These are phyloP conservation scores for Macrolepiota fuliginosa DNA, from an alignment of 768 basidiomycete genomes.

Conservation along the genomic window DNA sequence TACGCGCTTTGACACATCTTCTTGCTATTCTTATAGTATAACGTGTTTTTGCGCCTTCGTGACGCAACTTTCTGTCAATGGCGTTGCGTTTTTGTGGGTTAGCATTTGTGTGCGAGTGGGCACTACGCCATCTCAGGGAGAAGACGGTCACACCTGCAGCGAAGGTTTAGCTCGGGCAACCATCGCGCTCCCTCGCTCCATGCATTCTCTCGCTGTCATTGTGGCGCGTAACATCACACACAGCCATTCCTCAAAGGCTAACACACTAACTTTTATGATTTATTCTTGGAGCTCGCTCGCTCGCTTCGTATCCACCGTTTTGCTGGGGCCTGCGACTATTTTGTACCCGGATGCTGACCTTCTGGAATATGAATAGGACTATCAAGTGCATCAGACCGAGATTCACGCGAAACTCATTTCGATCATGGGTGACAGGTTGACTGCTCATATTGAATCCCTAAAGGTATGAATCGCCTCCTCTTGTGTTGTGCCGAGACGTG, in stretches of 20 bases:
- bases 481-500: background rate
- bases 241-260: background rate
- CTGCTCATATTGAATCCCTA: slow-evolving; percentile 79
- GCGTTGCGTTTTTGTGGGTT: background rate
- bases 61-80: background rate
- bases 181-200: background rate
- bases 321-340: background rate
- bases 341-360: background rate
- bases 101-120: background rate
- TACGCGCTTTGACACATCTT: background rate
- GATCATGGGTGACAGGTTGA: slow-evolving; percentile 95
- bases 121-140: background rate
- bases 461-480: slow-evolving; percentile 45
- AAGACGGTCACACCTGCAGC: background rate
- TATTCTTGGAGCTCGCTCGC: background rate
- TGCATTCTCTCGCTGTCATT: background rate
- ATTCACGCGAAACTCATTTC: slow-evolving; percentile 96
- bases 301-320: background rate
- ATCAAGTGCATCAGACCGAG: slow-evolving; percentile 99
- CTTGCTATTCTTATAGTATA: background rate
- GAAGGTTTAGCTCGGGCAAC: too few relatives aligned
- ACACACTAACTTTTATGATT: background rate
- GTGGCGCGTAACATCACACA: background rate
- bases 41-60: background rate
- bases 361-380: slow-evolving; percentile 57